Evolutionary conservation across 1,284 basidiomycete species (phyloP), one percentile per base, ranked within the genome.

Genomic region (Tilletia walkeri): DNA sequence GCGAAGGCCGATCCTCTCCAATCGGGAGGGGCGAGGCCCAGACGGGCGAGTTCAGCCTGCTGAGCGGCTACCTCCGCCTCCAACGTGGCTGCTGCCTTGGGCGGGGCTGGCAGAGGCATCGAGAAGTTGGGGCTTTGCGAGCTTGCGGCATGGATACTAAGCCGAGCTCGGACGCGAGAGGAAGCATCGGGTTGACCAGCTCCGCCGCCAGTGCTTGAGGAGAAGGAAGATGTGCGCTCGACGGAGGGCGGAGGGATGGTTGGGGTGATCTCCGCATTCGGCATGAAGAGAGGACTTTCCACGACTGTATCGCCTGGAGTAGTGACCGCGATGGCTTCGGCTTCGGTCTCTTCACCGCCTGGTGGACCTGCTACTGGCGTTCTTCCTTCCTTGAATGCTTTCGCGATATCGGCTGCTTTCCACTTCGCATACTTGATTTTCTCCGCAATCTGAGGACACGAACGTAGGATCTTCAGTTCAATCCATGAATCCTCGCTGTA

Each of bases 361-460:
- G 75, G 73, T 0, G 80, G 78, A 0, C 80, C 80, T 1, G 79
- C 65, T 18, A 59, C 54, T 0, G 79, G 78, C 53, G 66, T 74
- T 16, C 75, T 59, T 4, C 59, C 92, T 83, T 94, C 92, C n/a
- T 92, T 89, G 80, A 92, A 88, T 1, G 93, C 92, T 83, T 92
- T 94, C 20, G 90, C 88, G 53, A 95, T 93, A 75, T 94, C 92
- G 5, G 90, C 89, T 41, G 93, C 93, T 83, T 94, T 94, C 93
- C 93, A 95, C 84, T 94, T 94, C 6, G 92, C 88, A 84, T 95
- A 95, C 69, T 88, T 89, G 67, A 93, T 88, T 85, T 94, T 95
- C 73, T 90, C 90, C 72, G 88, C 87, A 70, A 88, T 88, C 91
- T 92, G 76, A 24, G 4, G 18, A 30, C 54, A 18, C 53, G 20